These are phyloP conservation scores for Eutrema yunnanense DNA, from an alignment of 345 rosid genomes.

Conservation along the genomic window DNA sequence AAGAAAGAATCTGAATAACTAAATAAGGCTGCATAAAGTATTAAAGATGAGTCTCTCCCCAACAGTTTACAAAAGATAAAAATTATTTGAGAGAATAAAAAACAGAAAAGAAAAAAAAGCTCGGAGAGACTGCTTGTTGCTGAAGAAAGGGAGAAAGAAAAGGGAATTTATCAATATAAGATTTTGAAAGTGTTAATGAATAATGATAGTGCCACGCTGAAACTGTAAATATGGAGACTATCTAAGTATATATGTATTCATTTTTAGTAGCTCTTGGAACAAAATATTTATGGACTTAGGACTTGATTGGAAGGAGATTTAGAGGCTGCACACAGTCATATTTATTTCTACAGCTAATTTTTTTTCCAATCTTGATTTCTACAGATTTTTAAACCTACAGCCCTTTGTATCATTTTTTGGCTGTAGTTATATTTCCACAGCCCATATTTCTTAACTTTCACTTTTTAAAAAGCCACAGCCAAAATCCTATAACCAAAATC, in stretches of 20 bases:
- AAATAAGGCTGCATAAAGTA: constrained; percentile 25
- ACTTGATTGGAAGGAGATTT: too few species aligned
- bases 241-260: neutral
- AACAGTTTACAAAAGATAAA: neutral
- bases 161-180: neutral
- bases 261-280: neutral
- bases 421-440: too few species aligned
- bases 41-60: constrained; percentile 17
- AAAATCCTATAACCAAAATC: too few species aligned
- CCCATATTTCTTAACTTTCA: too few species aligned
- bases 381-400: too few species aligned
- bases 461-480: too few species aligned
- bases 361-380: too few species aligned
- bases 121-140: constrained; percentile 2
- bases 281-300: neutral
- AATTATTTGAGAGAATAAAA: neutral
- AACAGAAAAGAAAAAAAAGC: neutral
- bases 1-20: neutral
- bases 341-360: too few species aligned
- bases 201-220: neutral
- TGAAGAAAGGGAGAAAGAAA: constrained; percentile 11
- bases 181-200: neutral
- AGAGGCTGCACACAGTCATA: too few species aligned
- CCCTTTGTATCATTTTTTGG: too few species aligned
- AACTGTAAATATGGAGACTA: neutral